These are phyloP conservation scores for Hortaea werneckii DNA, from an alignment of 2,329 filamentous ascomycete species.

Conservation along the genomic window DNA sequence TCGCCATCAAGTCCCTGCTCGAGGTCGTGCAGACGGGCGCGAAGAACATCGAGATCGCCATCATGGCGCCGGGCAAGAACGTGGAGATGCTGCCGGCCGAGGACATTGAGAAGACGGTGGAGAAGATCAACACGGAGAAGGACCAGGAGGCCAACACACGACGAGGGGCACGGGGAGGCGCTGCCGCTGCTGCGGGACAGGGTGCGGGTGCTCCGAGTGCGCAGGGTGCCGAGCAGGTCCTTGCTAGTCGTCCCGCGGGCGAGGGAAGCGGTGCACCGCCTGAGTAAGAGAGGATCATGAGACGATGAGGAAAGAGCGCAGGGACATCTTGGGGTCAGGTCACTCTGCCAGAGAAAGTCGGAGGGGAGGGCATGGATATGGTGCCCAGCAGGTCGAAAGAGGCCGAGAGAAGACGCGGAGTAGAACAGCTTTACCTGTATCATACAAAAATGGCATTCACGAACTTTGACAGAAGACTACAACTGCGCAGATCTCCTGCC, in stretches of 20 bases:
- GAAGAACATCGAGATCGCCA: constrained; percentile 99
- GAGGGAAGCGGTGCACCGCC: constrained; percentile 13
- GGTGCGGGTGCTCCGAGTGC: constrained; percentile 14
- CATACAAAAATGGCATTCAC: no score
- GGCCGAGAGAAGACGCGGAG: no score
- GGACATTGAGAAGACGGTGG: constrained; percentile 94
- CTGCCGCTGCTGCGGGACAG: constrained; percentile 7
- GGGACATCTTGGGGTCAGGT: no score
- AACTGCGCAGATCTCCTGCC: no score
- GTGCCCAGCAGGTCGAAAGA: no score
- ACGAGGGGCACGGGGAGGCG: constrained; percentile 54
- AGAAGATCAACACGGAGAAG: constrained; percentile 99
- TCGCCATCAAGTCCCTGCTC: constrained; percentile 94
- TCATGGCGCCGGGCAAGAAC: constrained; percentile 86
- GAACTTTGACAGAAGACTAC: no score
- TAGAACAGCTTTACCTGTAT: no score
- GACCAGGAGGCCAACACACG: constrained; percentile 94
- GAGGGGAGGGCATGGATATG: no score
- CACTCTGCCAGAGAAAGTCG: no score
- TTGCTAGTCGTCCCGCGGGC: constrained; percentile 26
- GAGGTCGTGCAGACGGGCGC: constrained; percentile 98
- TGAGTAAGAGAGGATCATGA: background rate
- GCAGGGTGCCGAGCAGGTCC: constrained; percentile 23
- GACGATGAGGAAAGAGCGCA: no score
- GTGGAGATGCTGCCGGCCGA: constrained; percentile 92